A percentile compares a stretch with the other conserved stretches of the same genome.
phyloP scores from a whole-genome alignment of 176 grass and related monocot species.

The Phyllostachys edulis region DNA sequence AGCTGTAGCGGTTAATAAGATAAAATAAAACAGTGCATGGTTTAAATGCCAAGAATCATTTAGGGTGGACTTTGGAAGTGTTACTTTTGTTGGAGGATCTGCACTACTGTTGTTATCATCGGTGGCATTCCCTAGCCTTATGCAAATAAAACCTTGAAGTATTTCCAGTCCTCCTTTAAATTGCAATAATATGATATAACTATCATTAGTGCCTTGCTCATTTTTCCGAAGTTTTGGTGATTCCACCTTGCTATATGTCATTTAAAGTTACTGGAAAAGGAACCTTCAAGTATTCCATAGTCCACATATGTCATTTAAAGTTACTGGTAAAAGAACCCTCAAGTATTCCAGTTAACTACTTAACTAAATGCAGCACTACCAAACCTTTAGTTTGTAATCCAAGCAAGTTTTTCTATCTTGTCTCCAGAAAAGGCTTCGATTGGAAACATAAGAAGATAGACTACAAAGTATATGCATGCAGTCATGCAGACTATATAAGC shows the following conservation, averaged over 20 bases:
- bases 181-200: constrained; percentile 18
- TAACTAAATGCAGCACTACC: constrained; percentile 13
- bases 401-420: background rate
- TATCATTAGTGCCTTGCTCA: background rate
- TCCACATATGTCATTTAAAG: background rate
- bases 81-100: background rate
- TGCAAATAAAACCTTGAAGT: background rate
- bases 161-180: background rate
- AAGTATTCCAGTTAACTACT: background rate
- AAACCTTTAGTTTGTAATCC: background rate
- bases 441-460: background rate
- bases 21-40: background rate
- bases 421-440: background rate
- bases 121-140: background rate
- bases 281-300: background rate
- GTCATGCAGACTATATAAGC: background rate
- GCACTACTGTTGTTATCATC: background rate
- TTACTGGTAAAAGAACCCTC: background rate
- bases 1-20: background rate
- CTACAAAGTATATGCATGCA: background rate
- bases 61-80: background rate
- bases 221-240: background rate
- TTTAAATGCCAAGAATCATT: background rate
- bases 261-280: background rate
- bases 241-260: background rate